phyloP scores from a whole-genome alignment of 768 basidiomycete genomes.

The Strobilomyces dryophilus region DNA sequence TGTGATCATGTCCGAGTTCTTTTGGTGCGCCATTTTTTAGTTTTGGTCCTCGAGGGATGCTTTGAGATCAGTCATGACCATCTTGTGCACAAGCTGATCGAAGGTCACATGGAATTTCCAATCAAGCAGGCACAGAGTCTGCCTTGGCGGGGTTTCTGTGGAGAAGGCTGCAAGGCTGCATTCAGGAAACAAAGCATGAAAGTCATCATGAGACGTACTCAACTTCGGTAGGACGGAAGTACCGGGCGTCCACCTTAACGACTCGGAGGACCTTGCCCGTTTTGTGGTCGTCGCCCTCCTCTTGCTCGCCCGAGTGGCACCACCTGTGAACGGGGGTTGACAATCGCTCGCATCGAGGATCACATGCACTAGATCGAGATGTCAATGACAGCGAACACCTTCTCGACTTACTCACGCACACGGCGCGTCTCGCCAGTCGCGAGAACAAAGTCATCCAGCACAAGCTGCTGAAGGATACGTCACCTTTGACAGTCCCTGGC shows the following conservation, averaged over 20 bases:
- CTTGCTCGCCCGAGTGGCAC: constrained; percentile 71
- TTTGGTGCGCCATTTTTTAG: constrained; percentile 33
- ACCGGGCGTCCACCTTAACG: constrained; percentile 84
- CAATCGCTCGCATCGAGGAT: not conserved
- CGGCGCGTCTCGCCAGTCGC: constrained; percentile 95
- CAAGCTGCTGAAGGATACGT: constrained; percentile 87
- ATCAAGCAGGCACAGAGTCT: constrained; percentile 74
- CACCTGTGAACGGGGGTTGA: constrained; percentile 44
- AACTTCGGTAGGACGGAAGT: constrained; percentile 96
- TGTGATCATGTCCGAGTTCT: not conserved
- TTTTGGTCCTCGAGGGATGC: constrained; percentile 85
- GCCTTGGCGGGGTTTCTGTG: constrained; percentile 89
- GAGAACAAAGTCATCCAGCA: constrained; percentile 86
- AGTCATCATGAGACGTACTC: constrained; percentile 52
- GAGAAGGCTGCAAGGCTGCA: constrained; percentile 53
- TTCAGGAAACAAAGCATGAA: not conserved
- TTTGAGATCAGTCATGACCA: constrained; percentile 81
- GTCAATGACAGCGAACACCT: constrained; percentile 71
- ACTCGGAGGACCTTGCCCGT: constrained; percentile 64
- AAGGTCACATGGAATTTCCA: constrained; percentile 90
- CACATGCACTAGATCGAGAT: constrained; percentile 57
- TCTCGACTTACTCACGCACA: constrained; percentile 90
- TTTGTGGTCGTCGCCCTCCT: constrained; percentile 70
- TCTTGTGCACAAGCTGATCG: constrained; percentile 82
- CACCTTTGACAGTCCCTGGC: constrained; percentile 95